Conservation (phyloP, 1,139 yeast genomes). For the Candida dubliniensis region DNA sequence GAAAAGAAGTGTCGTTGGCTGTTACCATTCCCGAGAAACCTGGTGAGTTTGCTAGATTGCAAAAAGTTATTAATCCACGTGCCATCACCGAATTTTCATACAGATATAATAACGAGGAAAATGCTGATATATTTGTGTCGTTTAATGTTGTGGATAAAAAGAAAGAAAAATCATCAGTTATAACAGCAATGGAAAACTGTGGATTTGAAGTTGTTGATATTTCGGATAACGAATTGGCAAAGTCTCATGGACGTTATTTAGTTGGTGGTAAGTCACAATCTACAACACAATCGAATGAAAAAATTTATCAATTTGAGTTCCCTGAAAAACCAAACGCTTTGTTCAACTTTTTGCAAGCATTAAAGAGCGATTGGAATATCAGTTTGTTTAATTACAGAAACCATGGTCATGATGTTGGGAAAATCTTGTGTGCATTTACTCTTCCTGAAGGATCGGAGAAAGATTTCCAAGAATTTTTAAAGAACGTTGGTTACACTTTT, state of each 20-base stretch:
- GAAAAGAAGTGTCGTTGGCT: conserved; percentile 88
- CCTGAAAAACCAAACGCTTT: conserved; percentile 98
- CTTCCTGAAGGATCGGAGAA: conserved; percentile 73
- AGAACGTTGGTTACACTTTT: conserved; percentile 71
- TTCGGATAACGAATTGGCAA: conserved; percentile 90
- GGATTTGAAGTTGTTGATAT: conserved; percentile 75
- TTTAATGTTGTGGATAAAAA: conserved; percentile 78
- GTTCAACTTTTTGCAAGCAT: conserved; percentile 67
- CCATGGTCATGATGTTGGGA: conserved; percentile 93
- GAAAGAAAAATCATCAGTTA: conserved; percentile 46
- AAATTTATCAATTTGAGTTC: conserved; percentile 81
- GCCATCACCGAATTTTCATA: conserved; percentile 92
- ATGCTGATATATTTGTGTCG: conserved; percentile 83
- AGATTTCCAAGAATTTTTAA: conserved; percentile 66
- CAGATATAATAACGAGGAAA: conserved; percentile 56
- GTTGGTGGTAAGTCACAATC: conserved; percentile 76
- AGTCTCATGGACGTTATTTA: conserved; percentile 91
- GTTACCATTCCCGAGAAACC: conserved; percentile 90
- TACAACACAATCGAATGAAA: conserved; percentile 53
- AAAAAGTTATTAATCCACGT: conserved; percentile 77
- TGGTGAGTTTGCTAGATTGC: conserved; percentile 81
- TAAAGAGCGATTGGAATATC: conserved; percentile 84
- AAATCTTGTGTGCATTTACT: conserved; percentile 84
- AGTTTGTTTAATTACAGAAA: conserved; percentile 95
- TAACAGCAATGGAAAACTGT: conserved; percentile 37